Evolutionary conservation across 1,284 basidiomycete genomes (phyloP).

Genomic region (Pascua sp.): DNA sequence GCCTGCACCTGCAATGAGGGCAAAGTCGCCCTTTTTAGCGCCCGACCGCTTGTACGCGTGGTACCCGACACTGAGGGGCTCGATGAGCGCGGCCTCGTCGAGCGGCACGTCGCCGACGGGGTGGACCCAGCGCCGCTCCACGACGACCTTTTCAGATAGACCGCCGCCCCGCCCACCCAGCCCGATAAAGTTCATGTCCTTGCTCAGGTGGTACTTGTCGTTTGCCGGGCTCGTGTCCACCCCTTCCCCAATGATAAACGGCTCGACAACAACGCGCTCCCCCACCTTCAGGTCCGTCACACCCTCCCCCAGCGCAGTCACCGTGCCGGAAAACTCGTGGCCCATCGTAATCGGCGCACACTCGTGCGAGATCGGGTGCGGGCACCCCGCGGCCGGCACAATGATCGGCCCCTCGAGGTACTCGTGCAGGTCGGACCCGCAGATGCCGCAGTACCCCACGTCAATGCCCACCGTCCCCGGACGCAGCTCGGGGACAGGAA

Average conservation of each 20-base stretch:
- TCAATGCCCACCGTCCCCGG: constrained; percentile 17
- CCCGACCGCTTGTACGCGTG: constrained; percentile 15
- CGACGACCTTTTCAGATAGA: constrained; percentile 15
- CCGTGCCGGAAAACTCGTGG: constrained; percentile 44
- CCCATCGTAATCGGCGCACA: constrained; percentile 40
- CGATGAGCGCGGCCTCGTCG: constrained; percentile 19
- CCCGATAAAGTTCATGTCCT: constrained; percentile 20
- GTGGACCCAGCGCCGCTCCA: constrained; percentile 20
- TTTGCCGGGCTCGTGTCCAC: constrained; percentile 11
- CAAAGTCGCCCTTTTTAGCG: constrained; percentile 16
- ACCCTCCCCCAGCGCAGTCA: constrained; percentile 30
- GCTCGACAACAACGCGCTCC: constrained; percentile 47
- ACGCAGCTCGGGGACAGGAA: constrained; percentile 10
- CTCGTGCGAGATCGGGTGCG: constrained; percentile 11
- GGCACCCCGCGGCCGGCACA: constrained; percentile 4
- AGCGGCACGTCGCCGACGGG: constrained; percentile 16
- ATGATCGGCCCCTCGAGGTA: constrained; percentile 17
- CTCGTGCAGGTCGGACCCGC: constrained; percentile 16
- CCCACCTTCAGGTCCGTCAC: constrained; percentile 36
- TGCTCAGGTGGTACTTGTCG: constrained; percentile 17
- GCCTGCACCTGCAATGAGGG: constrained; percentile 15
- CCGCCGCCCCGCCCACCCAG: constrained; percentile 18
- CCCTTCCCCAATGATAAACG: constrained; percentile 18
- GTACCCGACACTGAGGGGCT: constrained; percentile 16
- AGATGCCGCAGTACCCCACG: constrained; percentile 19